Base-by-base conservation (phyloP, 257 asterid species). In the Solanum raphanifolium region DNA sequence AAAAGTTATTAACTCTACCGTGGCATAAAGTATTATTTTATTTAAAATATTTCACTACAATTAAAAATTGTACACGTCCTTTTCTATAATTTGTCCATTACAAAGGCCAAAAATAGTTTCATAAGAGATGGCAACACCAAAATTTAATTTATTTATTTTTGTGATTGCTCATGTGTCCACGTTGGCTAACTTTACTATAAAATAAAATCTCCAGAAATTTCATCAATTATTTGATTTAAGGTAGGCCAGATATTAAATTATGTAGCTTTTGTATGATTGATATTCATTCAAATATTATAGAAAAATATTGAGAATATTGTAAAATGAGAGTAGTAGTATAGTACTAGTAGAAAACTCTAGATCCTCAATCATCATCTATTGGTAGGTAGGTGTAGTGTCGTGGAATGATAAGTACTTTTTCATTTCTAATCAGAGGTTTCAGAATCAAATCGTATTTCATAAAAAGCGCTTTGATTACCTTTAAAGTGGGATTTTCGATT, bases 351-450 rank as follows among this genome's bases (percentile, higher is more conserved):
- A 78, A 41, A 39, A 41, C 84, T 41, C 25, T 39, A 78, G 25
- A 41, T 25, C 62, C 25, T 27, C 4, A 41, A 78, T 4, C 15
- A 16, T 78, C 34, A 10, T 21, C 11, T 74, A 36, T 29, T 12
- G 20, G 32, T 23, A 12, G 23, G 6, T 23, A 36, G 10, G 83
- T 75, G 16, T 23, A 75, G 55, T 38, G 32, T 38, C 35, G 8
- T 38, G 21, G 8, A 34, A 5, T 32, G 2, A 13, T 31, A 72
- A 32, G 2, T 32, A 72, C 0, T 8, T 4, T 29, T 16, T 32
- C 0, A 18, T 72, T 31, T 3, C 0, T 72, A 72, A 72, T 32
- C 0, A 3, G 6, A 31, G 1, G 0, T 31, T 3, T 32, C 3
- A 9, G 4, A 72, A 31, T 72, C 1, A 2, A 20, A 74, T 35